Evolutionary conservation across 1,284 basidiomycete species (phyloP).

Genomic region (Trametes pubescens): DNA sequence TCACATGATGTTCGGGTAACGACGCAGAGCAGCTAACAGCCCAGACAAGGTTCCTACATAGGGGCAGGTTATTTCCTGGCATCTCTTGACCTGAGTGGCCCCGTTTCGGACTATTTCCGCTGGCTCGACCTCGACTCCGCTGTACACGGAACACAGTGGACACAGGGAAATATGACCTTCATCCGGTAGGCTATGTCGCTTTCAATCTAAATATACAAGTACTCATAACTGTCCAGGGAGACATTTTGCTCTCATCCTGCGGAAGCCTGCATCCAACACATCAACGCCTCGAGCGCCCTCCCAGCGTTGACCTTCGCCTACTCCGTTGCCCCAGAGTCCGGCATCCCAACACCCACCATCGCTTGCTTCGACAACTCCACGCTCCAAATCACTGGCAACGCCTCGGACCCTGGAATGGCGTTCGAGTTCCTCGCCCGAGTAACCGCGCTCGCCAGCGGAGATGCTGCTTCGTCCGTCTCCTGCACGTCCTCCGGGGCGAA

Average conservation of each 20-base stretch:
- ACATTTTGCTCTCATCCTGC: conserved; percentile 75
- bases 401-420: conserved; percentile 64
- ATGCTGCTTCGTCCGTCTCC: conserved; percentile 27
- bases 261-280: conserved; percentile 65
- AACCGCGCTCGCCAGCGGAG: conserved; percentile 32
- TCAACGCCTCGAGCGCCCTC: conserved; percentile 46
- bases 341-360: conserved; percentile 63
- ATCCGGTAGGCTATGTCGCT: conserved; percentile 49
- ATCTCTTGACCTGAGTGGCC: conserved; percentile 52
- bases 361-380: conserved; percentile 67
- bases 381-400: conserved; percentile 63
- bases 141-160: conserved; percentile 65
- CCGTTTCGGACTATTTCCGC: conserved; percentile 59
- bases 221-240: conserved; percentile 50
- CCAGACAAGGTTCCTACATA: conserved; percentile 66
- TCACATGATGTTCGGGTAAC: neutral
- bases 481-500: conserved; percentile 52
- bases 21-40: neutral
- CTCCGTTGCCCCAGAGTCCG: conserved; percentile 53
- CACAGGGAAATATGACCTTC: conserved; percentile 53
- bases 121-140: conserved; percentile 77
- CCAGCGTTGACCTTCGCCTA: conserved; percentile 61
- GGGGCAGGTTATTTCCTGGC: conserved; percentile 70
- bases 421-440: conserved; percentile 72
- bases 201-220: too few relatives aligned